Percentiles rank a stretch among this genome's conserved stretches.
phyloP scores from a whole-genome alignment of 1,139 yeast genomes.

The Scheffersomyces cryptocercus region DNA sequence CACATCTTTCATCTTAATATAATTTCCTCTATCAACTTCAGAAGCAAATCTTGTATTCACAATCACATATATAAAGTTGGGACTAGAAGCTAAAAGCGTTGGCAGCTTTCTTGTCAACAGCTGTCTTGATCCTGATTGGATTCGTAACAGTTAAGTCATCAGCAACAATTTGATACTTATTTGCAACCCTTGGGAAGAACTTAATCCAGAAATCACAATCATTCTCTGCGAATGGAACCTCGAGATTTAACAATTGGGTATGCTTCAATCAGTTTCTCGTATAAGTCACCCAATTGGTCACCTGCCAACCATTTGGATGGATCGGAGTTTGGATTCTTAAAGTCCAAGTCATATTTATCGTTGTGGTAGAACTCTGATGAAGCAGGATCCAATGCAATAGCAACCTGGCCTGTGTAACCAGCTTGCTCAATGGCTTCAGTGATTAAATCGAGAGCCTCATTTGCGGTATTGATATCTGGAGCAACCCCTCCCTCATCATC shows the following conservation, averaged over 20 bases:
- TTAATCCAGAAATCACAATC: conserved; percentile 12
- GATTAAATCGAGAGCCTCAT: conserved; percentile 5
- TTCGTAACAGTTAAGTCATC: conserved; percentile 7
- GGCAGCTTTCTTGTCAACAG: conserved; percentile 6
- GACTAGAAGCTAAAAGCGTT: no score
- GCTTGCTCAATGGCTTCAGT: conserved; percentile 3
- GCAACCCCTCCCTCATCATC: conserved; percentile 9
- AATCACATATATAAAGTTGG: no score
- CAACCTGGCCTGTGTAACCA: conserved; percentile 5
- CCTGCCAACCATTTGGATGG: conserved; percentile 5
- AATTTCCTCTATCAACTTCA: no score
- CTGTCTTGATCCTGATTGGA: conserved; percentile 2
- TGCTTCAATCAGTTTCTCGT: conserved; percentile 2
- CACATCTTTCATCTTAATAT: no score
- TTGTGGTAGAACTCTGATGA: conserved; percentile 6
- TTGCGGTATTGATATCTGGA: conserved; percentile 4
- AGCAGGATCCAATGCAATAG: conserved; percentile 5
- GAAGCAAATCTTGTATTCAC: no score
- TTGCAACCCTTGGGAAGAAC: conserved; percentile 1
- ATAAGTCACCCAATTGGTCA: conserved; percentile 4
- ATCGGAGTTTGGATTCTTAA: conserved; percentile 7
- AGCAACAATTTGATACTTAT: conserved; percentile 2
- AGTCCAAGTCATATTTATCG: conserved; percentile 7
- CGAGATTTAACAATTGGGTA: conserved; percentile 6
- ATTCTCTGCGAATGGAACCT: conserved; percentile 19